A percentile compares a stretch with the other conserved stretches of the same genome.
These are phyloP conservation scores for Lachnellula occidentalis DNA, from an alignment of 2,329 filamentous ascomycete genomes.

Conservation along the genomic window DNA sequence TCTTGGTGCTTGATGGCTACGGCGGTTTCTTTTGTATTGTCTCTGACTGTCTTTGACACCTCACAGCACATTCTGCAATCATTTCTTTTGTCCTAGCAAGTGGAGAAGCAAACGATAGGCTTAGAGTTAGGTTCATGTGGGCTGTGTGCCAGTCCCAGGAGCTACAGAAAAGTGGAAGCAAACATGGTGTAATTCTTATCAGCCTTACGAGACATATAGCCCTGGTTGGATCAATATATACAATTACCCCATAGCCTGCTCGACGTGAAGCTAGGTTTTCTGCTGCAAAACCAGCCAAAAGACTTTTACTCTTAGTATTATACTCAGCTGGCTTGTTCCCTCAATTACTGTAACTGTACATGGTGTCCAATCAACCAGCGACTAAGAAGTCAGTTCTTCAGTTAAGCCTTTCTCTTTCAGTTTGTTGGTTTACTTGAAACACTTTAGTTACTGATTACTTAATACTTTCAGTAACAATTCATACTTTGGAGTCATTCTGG, in stretches of 20 bases:
- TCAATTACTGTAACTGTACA: too few species aligned
- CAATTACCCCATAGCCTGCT: background rate
- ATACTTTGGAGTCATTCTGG: too few species aligned
- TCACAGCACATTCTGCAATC: slow-evolving; percentile 27
- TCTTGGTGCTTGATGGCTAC: background rate
- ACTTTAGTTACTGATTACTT: too few species aligned
- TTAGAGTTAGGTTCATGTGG: background rate
- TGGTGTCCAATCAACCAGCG: too few species aligned
- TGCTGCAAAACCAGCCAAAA: background rate
- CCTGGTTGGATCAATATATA: background rate
- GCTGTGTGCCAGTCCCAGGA: background rate
- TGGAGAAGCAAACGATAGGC: background rate
- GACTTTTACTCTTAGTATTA: too few species aligned
- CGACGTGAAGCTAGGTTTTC: background rate
- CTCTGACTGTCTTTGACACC: slow-evolving; percentile 11
- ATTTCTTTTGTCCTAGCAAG: slow-evolving; percentile 18
- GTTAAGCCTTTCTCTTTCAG: too few species aligned
- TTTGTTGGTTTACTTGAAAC: too few species aligned
- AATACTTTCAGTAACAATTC: too few species aligned
- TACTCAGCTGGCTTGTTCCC: too few species aligned
- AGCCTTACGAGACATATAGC: background rate
- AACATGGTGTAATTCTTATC: background rate
- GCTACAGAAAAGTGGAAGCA: background rate
- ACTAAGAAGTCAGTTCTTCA: too few species aligned
- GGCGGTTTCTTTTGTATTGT: slow-evolving; percentile 14